Conservation (phyloP, 2,329 filamentous ascomycete species). For the Ceratocystis eucalypticola region DNA sequence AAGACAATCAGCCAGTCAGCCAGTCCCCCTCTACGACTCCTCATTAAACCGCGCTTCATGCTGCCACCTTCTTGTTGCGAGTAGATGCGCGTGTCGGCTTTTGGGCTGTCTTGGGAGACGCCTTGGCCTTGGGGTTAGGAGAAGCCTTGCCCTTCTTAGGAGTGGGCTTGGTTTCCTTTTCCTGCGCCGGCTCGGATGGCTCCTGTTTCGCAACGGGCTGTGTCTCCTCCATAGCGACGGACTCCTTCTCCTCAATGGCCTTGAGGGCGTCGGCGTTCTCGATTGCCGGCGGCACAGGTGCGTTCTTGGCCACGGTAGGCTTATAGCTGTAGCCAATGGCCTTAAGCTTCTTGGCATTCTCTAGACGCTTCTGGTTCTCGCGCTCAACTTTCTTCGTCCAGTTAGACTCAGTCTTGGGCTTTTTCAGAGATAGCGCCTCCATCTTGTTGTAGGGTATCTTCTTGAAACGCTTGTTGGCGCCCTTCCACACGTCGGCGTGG, state of each 20-base stretch:
- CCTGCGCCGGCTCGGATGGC: constrained; percentile 24
- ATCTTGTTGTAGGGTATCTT: constrained; percentile 77
- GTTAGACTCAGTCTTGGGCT: constrained; percentile 56
- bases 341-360: constrained; percentile 62
- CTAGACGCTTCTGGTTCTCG: constrained; percentile 56
- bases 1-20: background rate
- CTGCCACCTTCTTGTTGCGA: constrained; percentile 18
- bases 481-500: constrained; percentile 74
- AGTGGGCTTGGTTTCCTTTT: constrained; percentile 25
- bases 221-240: constrained; percentile 23
- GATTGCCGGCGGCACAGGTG: constrained; percentile 30
- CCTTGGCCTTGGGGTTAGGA: constrained; percentile 32
- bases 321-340: constrained; percentile 74
- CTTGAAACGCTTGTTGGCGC: constrained; percentile 82
- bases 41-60: background rate
- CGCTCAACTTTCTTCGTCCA: constrained; percentile 65
- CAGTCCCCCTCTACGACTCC: background rate
- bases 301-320: constrained; percentile 53
- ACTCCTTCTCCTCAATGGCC: constrained; percentile 28
- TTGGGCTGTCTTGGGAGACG: constrained; percentile 12
- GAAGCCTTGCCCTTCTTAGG: constrained; percentile 27
- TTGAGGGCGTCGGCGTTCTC: constrained; percentile 29
- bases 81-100: constrained; percentile 18
- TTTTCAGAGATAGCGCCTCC: constrained; percentile 59
- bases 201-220: constrained; percentile 13